A percentile compares a stretch with the other conserved stretches of the same genome.
Evolutionary conservation across 441 rosid species (phyloP).

Genomic region (Euphorbia corollata): DNA sequence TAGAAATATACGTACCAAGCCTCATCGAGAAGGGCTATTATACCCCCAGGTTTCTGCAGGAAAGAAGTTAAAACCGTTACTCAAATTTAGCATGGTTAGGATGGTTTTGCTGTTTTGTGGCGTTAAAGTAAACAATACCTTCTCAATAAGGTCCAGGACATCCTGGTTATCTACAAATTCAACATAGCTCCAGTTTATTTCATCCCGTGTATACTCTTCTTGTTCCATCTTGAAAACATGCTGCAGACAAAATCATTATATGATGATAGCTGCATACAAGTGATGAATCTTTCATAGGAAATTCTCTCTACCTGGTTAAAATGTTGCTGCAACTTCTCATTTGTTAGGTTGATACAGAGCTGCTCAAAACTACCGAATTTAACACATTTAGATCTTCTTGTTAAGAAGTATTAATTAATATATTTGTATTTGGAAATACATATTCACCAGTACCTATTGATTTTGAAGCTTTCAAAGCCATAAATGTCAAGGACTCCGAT

Average conservation of each 20-base stretch:
- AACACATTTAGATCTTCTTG: conserved; percentile 16
- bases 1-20: conserved; percentile 47
- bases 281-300: not conserved
- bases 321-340: conserved; percentile 92
- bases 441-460: conserved; percentile 60
- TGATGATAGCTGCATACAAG: not conserved
- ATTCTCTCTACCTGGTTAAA: conserved; percentile 70
- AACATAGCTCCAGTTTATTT: conserved; percentile 65
- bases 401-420: not conserved
- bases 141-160: conserved; percentile 68
- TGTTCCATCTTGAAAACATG: conserved; percentile 92
- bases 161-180: conserved; percentile 72
- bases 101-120: conserved; percentile 8
- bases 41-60: conserved; percentile 71
- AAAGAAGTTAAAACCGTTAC: conserved; percentile 9
- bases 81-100: conserved; percentile 8
- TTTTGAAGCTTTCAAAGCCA: conserved; percentile 95
- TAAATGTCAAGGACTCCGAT: conserved; percentile 92
- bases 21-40: conserved; percentile 68
- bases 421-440: not conserved
- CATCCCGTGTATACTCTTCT: conserved; percentile 85
- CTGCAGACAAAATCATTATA: conserved; percentile 18
- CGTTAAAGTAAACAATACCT: conserved; percentile 34
- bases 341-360: conserved; percentile 85
- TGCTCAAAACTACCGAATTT: conserved; percentile 62